Percentiles rank a stretch among this genome's conserved stretches.
These are phyloP conservation scores for Lathyrus sativus DNA, from an alignment of 306 rosid genomes.

Conservation along the genomic window DNA sequence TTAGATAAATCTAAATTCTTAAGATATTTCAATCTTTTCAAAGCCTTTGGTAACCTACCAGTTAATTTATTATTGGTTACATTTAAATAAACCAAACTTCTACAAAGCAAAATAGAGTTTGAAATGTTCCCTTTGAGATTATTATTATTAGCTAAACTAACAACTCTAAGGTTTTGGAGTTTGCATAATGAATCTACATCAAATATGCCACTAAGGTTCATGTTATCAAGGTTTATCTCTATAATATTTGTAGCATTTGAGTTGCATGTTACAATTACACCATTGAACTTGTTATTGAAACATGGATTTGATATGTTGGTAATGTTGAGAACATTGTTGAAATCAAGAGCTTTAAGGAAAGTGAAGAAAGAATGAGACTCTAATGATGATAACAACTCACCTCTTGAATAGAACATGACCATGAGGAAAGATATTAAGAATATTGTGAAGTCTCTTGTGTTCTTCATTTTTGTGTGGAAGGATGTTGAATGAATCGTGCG, in stretches of 20 bases:
- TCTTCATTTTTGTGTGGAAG: slow-evolving; percentile 32
- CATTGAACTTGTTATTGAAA: slow-evolving; percentile 30
- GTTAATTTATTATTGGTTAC: slow-evolving; percentile 54
- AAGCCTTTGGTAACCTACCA: slow-evolving; percentile 58
- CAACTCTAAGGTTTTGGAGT: slow-evolving; percentile 33
- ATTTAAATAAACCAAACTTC: slow-evolving; percentile 54
- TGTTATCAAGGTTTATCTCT: slow-evolving; percentile 38
- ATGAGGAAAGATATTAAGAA: slow-evolving; percentile 13
- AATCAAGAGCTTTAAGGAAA: slow-evolving; percentile 42
- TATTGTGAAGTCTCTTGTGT: slow-evolving; percentile 21
- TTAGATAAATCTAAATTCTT: slow-evolving; percentile 56
- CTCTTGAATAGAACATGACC: slow-evolving; percentile 26
- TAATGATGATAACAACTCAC: slow-evolving; percentile 36
- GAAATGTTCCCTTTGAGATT: slow-evolving; percentile 44
- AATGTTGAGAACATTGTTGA: slow-evolving; percentile 43
- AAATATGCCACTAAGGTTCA: slow-evolving; percentile 44
- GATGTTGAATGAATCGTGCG: slow-evolving; percentile 26
- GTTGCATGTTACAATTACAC: slow-evolving; percentile 31
- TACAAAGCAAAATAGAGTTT: slow-evolving; percentile 48
- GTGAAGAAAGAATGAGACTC: slow-evolving; percentile 43
- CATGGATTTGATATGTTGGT: slow-evolving; percentile 32
- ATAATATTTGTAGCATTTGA: slow-evolving; percentile 37
- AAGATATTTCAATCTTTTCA: slow-evolving; percentile 51
- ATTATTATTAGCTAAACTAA: slow-evolving; percentile 52
- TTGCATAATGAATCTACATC: slow-evolving; percentile 43